These are phyloP conservation scores for Fusarium subtropicale DNA, from an alignment of 2,329 filamentous ascomycete species.

Conservation along the genomic window DNA sequence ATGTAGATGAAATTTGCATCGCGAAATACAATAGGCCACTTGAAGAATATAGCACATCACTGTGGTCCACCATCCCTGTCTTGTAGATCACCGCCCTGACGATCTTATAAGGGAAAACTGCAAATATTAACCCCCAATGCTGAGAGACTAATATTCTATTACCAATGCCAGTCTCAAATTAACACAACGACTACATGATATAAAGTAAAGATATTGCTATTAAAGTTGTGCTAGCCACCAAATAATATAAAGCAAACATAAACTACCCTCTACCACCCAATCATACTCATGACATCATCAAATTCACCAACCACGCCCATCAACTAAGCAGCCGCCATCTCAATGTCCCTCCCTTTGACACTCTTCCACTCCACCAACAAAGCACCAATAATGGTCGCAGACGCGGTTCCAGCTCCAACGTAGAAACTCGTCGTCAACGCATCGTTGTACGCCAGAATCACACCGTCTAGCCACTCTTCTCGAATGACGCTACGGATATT, in stretches of 20 bases:
- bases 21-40: no score
- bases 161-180: neutral
- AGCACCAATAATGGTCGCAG: slow-evolving; percentile 57
- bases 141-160: no score
- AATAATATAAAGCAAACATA: neutral
- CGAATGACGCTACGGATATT: slow-evolving; percentile 49
- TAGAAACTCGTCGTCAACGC: slow-evolving; percentile 58
- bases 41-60: no score
- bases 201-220: neutral
- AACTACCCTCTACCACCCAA: neutral
- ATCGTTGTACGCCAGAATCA: slow-evolving; percentile 58
- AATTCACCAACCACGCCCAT: neutral
- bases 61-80: no score
- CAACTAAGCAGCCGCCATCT: slow-evolving; percentile 45
- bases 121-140: no score
- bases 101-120: no score
- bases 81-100: no score
- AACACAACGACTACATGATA: neutral
- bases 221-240: neutral
- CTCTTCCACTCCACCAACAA: slow-evolving; percentile 65
- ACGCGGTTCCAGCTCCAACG: slow-evolving; percentile 58
- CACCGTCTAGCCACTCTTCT: slow-evolving; percentile 47
- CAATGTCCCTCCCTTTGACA: slow-evolving; percentile 65
- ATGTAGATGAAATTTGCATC: no score
- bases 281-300: neutral